phyloP scores from a whole-genome alignment of 306 rosid species.

The Citrullus mucosospermus region DNA sequence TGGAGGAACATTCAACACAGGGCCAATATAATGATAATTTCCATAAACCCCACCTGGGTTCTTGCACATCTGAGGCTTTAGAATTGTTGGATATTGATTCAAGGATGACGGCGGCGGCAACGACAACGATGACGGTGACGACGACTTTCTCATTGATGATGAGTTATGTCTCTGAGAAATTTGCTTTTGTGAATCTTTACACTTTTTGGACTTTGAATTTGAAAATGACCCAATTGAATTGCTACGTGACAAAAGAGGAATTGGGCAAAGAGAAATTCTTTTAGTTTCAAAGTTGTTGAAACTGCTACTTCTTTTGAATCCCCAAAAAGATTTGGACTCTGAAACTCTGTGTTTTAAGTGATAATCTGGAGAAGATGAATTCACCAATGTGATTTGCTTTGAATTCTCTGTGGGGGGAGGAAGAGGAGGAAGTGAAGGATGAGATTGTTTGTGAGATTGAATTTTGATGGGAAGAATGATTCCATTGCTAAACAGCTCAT shows the following conservation, averaged over 20 bases:
- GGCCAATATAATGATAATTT: conserved; percentile 41
- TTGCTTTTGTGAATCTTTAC: conserved; percentile 20
- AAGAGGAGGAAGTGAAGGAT: conserved; percentile 36
- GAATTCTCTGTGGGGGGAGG: conserved; percentile 10
- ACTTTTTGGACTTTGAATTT: conserved; percentile 32
- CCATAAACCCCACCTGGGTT: conserved; percentile 44
- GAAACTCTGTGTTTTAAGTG: conserved; percentile 24
- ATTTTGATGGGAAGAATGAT: conserved; percentile 49
- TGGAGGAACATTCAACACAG: conserved; percentile 74
- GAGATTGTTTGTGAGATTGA: not conserved
- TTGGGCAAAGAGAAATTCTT: conserved; percentile 29
- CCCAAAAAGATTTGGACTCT: conserved; percentile 66
- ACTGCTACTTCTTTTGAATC: conserved; percentile 76
- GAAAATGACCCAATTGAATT: conserved; percentile 60
- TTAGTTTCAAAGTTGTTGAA: conserved; percentile 53
- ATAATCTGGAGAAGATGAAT: conserved; percentile 9
- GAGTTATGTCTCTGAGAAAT: conserved; percentile 24
- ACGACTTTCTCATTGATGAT: conserved; percentile 12
- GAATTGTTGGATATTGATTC: conserved; percentile 12
- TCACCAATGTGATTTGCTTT: conserved; percentile 20
- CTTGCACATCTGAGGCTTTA: conserved; percentile 50
- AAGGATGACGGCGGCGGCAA: conserved; percentile 18
- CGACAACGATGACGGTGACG: conserved; percentile 12
- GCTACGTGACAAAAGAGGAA: conserved; percentile 59
- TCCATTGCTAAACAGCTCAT: conserved; percentile 82